Percentiles rank a stretch among this genome's conserved stretches.
Conservation (phyloP, 2,329 filamentous ascomycete species). For the Botrytis squamosa region DNA sequence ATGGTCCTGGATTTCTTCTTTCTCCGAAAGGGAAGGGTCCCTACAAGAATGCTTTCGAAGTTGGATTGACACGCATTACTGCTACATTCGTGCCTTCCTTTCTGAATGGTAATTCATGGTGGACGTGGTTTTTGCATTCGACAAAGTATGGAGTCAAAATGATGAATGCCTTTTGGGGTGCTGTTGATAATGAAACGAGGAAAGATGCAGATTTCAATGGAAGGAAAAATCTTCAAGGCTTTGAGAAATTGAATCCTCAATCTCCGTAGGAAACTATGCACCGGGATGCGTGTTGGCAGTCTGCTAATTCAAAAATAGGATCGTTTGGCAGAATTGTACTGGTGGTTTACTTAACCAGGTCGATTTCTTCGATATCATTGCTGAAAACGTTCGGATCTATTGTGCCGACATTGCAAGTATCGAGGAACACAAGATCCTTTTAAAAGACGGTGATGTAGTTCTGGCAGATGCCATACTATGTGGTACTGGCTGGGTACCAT, state of each 20-base stretch:
- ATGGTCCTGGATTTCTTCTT: not conserved
- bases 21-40: not conserved
- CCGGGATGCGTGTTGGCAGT: not conserved
- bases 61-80: constrained; percentile 23
- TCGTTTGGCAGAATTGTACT: constrained; percentile 36
- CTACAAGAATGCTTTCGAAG: constrained; percentile 26
- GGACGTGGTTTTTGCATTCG: constrained; percentile 24
- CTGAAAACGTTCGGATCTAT: constrained; percentile 25
- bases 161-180: constrained; percentile 28
- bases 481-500: not conserved
- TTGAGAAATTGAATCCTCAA: constrained; percentile 34
- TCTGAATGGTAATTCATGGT: constrained; percentile 25
- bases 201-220: constrained; percentile 32
- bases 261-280: constrained; percentile 27
- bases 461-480: not conserved
- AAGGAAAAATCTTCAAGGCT: constrained; percentile 31
- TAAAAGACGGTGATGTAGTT: not conserved
- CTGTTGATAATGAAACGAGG: constrained; percentile 30
- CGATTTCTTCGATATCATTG: constrained; percentile 34
- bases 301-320: constrained; percentile 24
- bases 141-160: constrained; percentile 28
- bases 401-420: not conserved
- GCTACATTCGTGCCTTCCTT: constrained; percentile 23
- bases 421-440: not conserved
- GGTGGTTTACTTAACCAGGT: constrained; percentile 34